A percentile compares a stretch with the other conserved stretches of the same genome.
Evolutionary conservation across 192 early-diverging fungal species (phyloP).

Genomic region (Backusella tuberculispora): DNA sequence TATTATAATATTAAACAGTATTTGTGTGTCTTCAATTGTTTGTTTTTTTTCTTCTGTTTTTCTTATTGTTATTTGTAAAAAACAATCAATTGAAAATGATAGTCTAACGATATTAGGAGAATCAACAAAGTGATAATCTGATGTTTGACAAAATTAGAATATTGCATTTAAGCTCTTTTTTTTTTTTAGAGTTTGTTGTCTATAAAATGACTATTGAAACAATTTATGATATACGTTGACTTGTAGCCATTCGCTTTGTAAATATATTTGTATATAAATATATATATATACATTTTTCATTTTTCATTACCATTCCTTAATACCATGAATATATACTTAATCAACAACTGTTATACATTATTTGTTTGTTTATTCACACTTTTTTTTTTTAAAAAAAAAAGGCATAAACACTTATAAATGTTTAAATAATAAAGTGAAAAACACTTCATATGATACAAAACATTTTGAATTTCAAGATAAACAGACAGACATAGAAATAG

Average conservation of each 20-base stretch:
- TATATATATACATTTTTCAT: not conserved
- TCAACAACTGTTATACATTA: too few species aligned
- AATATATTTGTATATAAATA: not conserved
- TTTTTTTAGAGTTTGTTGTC: not conserved
- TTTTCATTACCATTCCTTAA: too few species aligned
- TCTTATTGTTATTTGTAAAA: not conserved
- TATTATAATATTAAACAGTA: not conserved
- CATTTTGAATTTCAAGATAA: not conserved
- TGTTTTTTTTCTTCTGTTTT: not conserved
- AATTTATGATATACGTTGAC: not conserved
- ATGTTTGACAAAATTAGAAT: slow-evolving; percentile 10
- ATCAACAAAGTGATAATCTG: not conserved
- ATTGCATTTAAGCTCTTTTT: slow-evolving; percentile 7
- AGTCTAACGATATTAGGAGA: slow-evolving; percentile 9
- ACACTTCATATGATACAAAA: slow-evolving; percentile 3
- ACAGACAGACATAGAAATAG: not conserved
- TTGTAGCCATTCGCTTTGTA: not conserved
- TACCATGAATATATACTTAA: too few species aligned
- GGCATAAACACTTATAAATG: not conserved
- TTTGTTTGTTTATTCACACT: too few species aligned
- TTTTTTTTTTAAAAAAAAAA: too few species aligned
- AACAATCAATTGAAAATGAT: not conserved
- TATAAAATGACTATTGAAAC: slow-evolving; percentile 18
- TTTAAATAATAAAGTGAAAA: not conserved
- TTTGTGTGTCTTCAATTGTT: not conserved